Percentiles rank a stretch among this genome's conserved stretches.
Evolutionary conservation across 2,329 filamentous ascomycete species (phyloP).

Genomic region (Aspergillus aculeatus): DNA sequence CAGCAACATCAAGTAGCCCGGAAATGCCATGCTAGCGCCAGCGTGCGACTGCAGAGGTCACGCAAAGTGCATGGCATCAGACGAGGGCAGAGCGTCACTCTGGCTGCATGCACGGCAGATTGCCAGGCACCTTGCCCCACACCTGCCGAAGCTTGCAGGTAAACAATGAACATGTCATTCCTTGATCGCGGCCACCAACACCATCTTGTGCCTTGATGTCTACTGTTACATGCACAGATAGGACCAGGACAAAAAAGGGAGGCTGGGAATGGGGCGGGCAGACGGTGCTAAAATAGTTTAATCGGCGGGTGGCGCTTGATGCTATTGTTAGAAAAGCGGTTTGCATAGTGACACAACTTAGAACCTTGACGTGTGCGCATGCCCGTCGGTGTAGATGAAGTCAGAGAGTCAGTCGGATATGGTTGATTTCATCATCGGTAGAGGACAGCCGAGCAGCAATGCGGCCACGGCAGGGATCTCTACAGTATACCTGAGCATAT

Average conservation of each 20-base stretch:
- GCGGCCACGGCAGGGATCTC: no score
- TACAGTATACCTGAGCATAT: no score
- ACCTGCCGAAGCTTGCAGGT: neutral
- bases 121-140: neutral
- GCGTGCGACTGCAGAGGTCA: neutral
- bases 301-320: slow-evolving; percentile 1
- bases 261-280: slow-evolving; percentile 16
- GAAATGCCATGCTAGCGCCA: neutral
- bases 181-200: neutral
- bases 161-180: neutral
- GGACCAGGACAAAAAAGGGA: slow-evolving; percentile 9
- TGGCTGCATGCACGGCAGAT: neutral
- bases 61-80: neutral
- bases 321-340: slow-evolving; percentile 4
- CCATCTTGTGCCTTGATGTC: neutral
- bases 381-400: neutral
- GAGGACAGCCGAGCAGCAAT: no score
- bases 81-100: neutral
- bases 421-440: no score
- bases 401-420: neutral
- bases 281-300: slow-evolving; percentile 6
- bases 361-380: neutral
- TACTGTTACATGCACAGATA: neutral
- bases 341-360: neutral
- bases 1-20: neutral